phyloP scores from a whole-genome alignment of 176 grass and related monocot species.

The Zea mays region DNA sequence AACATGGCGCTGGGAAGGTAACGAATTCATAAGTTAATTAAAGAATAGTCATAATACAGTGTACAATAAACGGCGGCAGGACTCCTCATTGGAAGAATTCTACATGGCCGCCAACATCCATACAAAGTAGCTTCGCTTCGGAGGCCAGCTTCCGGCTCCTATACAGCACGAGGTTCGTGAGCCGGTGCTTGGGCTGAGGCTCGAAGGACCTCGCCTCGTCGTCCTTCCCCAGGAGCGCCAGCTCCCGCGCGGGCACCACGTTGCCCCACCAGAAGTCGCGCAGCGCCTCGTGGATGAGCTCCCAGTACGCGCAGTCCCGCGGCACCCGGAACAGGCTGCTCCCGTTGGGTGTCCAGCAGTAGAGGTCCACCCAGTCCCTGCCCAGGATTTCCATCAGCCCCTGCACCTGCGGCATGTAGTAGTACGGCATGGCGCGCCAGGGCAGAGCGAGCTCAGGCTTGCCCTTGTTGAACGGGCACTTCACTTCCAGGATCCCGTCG shows the following conservation, averaged over 20 bases:
- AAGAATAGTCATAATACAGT: conserved; percentile 48
- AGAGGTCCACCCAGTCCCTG: conserved; percentile 93
- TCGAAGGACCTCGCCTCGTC: conserved; percentile 67
- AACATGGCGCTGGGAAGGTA: background rate
- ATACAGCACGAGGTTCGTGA: conserved; percentile 66
- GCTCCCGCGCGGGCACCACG: conserved; percentile 78
- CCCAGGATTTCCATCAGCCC: conserved; percentile 98
- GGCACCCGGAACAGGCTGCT: conserved; percentile 71
- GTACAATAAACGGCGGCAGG: conserved; percentile 24
- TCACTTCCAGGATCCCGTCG: conserved; percentile 88
- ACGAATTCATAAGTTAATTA: conserved; percentile 1
- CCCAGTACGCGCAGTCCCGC: conserved; percentile 75
- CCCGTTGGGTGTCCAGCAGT: conserved; percentile 95
- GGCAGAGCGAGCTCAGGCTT: conserved; percentile 88
- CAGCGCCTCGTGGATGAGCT: conserved; percentile 75
- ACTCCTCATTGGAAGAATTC: conserved; percentile 84
- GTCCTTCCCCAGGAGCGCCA: conserved; percentile 54
- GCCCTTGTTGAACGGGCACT: conserved; percentile 97
- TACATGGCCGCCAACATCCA: conserved; percentile 85
- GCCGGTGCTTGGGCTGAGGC: conserved; percentile 62
- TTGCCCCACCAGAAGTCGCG: conserved; percentile 87
- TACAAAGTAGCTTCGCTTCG: conserved; percentile 77
- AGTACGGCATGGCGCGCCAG: conserved; percentile 79
- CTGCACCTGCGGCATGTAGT: conserved; percentile 98
- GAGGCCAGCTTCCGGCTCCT: conserved; percentile 78